Base-by-base conservation (phyloP, 2,329 filamentous ascomycete genomes). In the Lomentospora prolificans region DNA sequence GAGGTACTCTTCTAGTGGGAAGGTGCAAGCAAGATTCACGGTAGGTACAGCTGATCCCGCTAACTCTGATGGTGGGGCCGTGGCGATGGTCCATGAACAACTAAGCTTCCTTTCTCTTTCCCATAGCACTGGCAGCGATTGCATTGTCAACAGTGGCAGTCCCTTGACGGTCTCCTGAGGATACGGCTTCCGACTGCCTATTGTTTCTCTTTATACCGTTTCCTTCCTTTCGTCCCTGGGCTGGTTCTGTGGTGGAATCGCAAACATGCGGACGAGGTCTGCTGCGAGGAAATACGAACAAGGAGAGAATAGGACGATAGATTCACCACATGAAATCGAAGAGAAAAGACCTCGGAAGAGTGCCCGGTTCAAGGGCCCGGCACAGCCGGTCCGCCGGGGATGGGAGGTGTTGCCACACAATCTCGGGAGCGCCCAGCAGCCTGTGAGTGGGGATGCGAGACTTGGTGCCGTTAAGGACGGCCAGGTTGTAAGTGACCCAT, bases 401-500 rank as follows among this genome's bases (percentile, higher is more conserved):
- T 53, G 51, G 51, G 51, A 53, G 27, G 31, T 27, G 19, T 28
- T 53, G 22, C 51, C 51, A 22, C 51, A 53, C 33, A 53, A 53
- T n/a, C 22, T 53, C 6, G 51, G 51, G 17, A 41, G 10, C 12
- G 27, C 28, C 17, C 22, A 30, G 7, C 8, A 24, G 30, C 8
- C 8, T n/a, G 30, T 36, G 14, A 27, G 36, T 41, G 36, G 19
- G 36, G n/a, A 17, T 8, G 36, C n/a, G 36, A 8, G 19, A 8
- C n/a, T 17, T 17, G 19, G n/a, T 14, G 14, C n/a, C n/a, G n/a
- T 41, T 14, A 17, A 7, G n/a, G 36, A 41, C n/a, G 19, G 14
- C 36, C 5, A 41, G 19, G 19, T 14, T 19, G 36, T 41, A 41
- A 17, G 36, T 41, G n/a, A 14, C 12, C n/a, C 36, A 8, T n/a